Base-by-base conservation (phyloP, 441 rosid genomes). In the Brassica hybrid region DNA sequence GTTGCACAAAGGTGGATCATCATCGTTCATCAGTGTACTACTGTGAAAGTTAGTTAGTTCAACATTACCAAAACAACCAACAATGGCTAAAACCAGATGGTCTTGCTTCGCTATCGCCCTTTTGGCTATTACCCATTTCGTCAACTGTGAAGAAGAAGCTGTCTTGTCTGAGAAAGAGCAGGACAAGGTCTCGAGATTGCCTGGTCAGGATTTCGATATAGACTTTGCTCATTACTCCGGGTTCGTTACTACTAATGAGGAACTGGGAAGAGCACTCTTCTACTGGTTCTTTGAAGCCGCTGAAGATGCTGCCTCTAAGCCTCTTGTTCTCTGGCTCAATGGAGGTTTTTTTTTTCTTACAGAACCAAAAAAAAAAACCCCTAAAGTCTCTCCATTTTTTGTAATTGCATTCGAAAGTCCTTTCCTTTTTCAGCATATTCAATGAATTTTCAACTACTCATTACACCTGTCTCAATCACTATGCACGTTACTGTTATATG, bases 261-360 rank as follows among this genome's bases (percentile, higher is more conserved):
- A 79, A 67, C 77, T 79, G n/a, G 97, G 94, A 54, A 88, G 90
- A 84, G 88, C 97, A 65, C 86, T 94, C 14, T 94, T 94, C 61
- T 94, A 92, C 58, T 94, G 97, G 99, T 70, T 94, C 63, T 65
- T 89, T 52, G 97, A 94, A 76, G 96, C 97, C 36, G 81, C 43
- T 7, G 90, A 88, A 69, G 94, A 92, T 61, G 88, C 99, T 73
- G 83, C 83, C 72, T 92, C 97, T 64, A 92, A 92, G 86, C 97
- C 97, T 80, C 88, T 94, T 68, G 75, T 94, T 77, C 97, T 94
- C 69, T 91, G 98, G 97, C 96, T 94, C 79, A 92, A 92, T 82
- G 98, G 97, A 88, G 98, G 97, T 94, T 66, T 62, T 2, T 5
- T 23, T 59, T 66, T 62, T 2, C 36, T 23, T 59, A 17, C 58